phyloP scores from a whole-genome alignment of 2,329 filamentous ascomycete genomes.

The Tolypocladium album region DNA sequence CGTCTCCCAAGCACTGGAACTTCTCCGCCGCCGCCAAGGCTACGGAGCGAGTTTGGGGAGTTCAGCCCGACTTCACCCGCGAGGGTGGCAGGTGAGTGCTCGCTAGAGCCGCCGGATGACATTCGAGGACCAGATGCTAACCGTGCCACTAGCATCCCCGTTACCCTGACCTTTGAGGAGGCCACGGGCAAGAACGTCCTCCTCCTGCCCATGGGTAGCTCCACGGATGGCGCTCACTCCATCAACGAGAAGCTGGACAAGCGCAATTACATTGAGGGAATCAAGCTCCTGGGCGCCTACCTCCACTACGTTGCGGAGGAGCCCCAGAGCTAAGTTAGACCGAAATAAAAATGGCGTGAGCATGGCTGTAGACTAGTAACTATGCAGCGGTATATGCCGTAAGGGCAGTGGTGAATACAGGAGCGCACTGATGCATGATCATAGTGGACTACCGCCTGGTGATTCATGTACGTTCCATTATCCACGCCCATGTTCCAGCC shows the following conservation, averaged over 20 bases:
- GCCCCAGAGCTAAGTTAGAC: constrained; percentile 35
- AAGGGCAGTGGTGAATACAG: background rate
- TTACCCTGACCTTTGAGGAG: constrained; percentile 94
- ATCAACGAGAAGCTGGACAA: constrained; percentile 98
- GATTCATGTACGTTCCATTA: background rate
- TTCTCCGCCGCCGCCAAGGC: constrained; percentile 91
- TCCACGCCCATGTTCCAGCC: background rate
- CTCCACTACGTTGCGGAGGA: constrained; percentile 94
- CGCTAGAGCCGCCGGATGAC: background rate
- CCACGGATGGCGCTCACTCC: constrained; percentile 90
- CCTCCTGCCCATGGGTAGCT: constrained; percentile 92
- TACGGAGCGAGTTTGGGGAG: constrained; percentile 89
- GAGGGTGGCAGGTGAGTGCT: constrained; percentile 73
- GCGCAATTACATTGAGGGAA: constrained; percentile 96
- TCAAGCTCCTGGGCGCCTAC: constrained; percentile 89
- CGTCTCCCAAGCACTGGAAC: constrained; percentile 97
- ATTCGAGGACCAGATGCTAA: background rate
- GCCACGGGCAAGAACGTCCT: constrained; percentile 97
- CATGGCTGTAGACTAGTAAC: background rate
- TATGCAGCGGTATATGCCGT: background rate
- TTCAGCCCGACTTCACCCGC: constrained; percentile 87
- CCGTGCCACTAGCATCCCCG: constrained; percentile 62
- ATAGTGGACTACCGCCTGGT: no score
- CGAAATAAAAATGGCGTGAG: background rate
- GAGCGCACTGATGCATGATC: background rate